A percentile compares a stretch with the other conserved stretches of the same genome.
phyloP scores from a whole-genome alignment of 2,329 filamentous ascomycete genomes.

The Thelonectria olida region DNA sequence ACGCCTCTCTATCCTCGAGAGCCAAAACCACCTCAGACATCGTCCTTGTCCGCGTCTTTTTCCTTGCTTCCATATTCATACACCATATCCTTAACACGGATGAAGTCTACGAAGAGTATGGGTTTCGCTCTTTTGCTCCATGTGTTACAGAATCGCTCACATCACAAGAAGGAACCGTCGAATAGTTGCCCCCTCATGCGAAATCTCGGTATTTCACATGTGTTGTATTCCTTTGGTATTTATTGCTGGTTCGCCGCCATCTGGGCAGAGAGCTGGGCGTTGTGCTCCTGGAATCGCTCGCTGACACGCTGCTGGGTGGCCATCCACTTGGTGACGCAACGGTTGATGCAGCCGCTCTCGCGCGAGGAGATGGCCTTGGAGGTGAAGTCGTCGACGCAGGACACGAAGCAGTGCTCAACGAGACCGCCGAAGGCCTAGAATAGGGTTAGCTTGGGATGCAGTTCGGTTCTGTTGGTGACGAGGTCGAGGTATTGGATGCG shows the following conservation, averaged over 20 bases:
- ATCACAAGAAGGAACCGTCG: too few species aligned
- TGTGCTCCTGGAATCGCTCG: constrained; percentile 84
- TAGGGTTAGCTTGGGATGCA: background rate
- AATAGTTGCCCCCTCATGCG: too few species aligned
- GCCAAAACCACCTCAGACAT: constrained; percentile 16
- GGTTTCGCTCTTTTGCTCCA: background rate
- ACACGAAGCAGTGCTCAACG: constrained; percentile 91
- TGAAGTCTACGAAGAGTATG: background rate
- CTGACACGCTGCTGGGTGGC: constrained; percentile 90
- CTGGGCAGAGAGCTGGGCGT: constrained; percentile 66
- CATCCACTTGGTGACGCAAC: constrained; percentile 96
- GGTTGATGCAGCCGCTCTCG: constrained; percentile 91
- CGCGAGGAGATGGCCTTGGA: constrained; percentile 90
- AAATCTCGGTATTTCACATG: too few species aligned
- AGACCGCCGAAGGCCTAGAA: constrained; percentile 48
- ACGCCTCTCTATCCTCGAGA: constrained; percentile 19
- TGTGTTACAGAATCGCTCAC: background rate
- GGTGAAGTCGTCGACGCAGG: constrained; percentile 98
- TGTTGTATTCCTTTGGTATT: background rate
- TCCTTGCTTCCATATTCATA: too few species aligned
- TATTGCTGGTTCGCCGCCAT: constrained; percentile 59
- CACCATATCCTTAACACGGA: too few species aligned
- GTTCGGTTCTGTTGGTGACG: background rate
- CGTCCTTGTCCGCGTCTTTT: constrained; percentile 12
- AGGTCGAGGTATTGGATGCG: background rate